Conservation (phyloP, 305 asterid species). For the Andrographis paniculata region DNA sequence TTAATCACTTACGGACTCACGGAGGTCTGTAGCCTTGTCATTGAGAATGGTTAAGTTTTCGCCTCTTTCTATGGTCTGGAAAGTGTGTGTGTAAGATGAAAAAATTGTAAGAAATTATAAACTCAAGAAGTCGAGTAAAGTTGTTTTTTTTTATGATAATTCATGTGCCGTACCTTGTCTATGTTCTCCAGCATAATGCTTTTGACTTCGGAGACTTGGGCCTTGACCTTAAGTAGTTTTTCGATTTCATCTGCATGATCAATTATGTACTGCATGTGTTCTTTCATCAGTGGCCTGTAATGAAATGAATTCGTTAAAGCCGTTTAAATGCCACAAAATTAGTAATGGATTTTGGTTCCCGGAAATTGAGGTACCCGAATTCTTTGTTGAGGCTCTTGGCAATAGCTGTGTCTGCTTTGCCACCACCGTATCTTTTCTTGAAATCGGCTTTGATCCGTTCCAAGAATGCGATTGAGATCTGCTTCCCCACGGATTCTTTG, state of each 20-base stretch:
- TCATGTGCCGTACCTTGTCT: conserved; percentile 32
- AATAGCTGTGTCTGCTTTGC: conserved; percentile 47
- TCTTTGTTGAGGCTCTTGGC: conserved; percentile 54
- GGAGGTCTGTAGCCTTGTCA: conserved; percentile 54
- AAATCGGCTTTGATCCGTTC: conserved; percentile 55
- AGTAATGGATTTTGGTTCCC: background rate
- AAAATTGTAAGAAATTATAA: background rate
- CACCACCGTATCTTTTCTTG: conserved; percentile 51
- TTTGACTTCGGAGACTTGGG: conserved; percentile 61
- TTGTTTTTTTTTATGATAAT: background rate
- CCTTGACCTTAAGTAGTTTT: conserved; percentile 56
- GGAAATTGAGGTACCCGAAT: conserved; percentile 33
- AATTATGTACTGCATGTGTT: conserved; percentile 57
- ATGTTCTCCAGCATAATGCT: conserved; percentile 46
- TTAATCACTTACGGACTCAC: conserved; percentile 35
- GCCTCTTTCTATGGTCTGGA: conserved; percentile 59
- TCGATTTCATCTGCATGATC: conserved; percentile 61
- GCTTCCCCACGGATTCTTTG: conserved; percentile 59
- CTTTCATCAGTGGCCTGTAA: conserved; percentile 44
- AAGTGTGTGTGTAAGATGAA: background rate
- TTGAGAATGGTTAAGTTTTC: conserved; percentile 36
- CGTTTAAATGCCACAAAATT: background rate
- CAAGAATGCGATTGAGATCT: conserved; percentile 50
- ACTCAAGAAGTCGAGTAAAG: background rate
- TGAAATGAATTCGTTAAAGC: conserved; percentile 3